Evolutionary conservation across 371 early-diverging fungal species (phyloP).

Genomic region (Mucor racemosus): DNA sequence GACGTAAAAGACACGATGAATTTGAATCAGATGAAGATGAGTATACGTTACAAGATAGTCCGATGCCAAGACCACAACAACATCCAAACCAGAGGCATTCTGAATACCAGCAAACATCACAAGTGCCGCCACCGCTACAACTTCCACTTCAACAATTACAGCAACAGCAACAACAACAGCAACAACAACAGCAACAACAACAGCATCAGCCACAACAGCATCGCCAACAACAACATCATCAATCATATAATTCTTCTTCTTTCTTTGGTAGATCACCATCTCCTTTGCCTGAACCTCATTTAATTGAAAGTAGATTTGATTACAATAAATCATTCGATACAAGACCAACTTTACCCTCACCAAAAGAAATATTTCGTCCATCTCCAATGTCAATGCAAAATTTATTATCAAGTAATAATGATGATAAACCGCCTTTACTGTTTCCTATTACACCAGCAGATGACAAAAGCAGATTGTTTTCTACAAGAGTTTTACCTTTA

Average conservation of each 20-base stretch:
- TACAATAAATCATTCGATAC: not conserved
- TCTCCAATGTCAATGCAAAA: constrained; percentile 33
- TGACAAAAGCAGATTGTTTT: constrained; percentile 12
- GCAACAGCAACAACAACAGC: not conserved
- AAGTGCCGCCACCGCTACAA: not conserved
- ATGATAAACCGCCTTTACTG: not conserved
- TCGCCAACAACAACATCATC: not conserved
- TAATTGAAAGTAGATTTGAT: not conserved
- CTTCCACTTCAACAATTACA: not conserved
- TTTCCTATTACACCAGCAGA: constrained; percentile 4
- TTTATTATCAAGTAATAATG: constrained; percentile 15
- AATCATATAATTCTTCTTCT: not conserved
- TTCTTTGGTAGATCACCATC: constrained; percentile 12
- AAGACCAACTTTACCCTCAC: constrained; percentile 15
- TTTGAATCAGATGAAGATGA: constrained; percentile 14
- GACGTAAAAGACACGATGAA: constrained; percentile 10
- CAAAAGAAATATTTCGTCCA: constrained; percentile 11
- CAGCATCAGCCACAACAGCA: not conserved
- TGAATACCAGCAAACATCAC: not conserved
- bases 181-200: not conserved
- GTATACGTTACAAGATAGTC: not conserved
- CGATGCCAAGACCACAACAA: not conserved
- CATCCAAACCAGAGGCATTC: not conserved
- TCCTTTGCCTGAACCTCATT: constrained; percentile 11
- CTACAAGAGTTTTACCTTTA: constrained; percentile 18